Percentiles rank a stretch among this genome's conserved stretches.
Evolutionary conservation across 225 moss, liverwort and hornwort species (phyloP).

Genomic region (Anthoceros angustus): DNA sequence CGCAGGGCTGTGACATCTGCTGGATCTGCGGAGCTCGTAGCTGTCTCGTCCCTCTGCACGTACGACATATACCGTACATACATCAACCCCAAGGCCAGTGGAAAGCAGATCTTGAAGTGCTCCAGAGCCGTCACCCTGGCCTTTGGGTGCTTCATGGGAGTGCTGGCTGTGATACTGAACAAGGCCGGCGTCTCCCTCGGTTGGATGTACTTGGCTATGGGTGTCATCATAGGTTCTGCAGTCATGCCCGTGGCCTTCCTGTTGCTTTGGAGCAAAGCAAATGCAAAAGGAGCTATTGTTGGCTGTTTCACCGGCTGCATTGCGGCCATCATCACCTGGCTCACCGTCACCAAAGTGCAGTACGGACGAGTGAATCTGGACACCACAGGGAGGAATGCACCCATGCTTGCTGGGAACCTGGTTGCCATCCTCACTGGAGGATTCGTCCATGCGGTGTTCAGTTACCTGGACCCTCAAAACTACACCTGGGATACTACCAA

Average conservation of each 20-base stretch:
- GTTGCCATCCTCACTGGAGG: constrained; percentile 89
- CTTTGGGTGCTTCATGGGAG: constrained; percentile 84
- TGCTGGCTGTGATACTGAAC: constrained; percentile 60
- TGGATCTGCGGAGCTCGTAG: constrained; percentile 82
- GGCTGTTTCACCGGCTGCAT: constrained; percentile 34
- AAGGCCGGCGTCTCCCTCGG: constrained; percentile 65
- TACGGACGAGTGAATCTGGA: constrained; percentile 50
- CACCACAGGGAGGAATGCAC: constrained; percentile 75
- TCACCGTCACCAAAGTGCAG: constrained; percentile 32
- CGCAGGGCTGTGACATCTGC: constrained; percentile 96
- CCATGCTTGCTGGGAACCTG: constrained; percentile 78
- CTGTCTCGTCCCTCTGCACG: constrained; percentile 75
- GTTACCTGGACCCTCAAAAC: constrained; percentile 45
- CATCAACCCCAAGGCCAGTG: constrained; percentile 71
- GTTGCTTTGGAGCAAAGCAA: constrained; percentile 76
- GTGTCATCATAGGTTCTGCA: constrained; percentile 82
- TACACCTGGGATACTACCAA: constrained; percentile 65
- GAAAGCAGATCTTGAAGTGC: constrained; percentile 55
- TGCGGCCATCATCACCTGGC: constrained; percentile 54
- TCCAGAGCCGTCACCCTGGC: constrained; percentile 40
- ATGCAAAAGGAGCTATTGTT: constrained; percentile 45
- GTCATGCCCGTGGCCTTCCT: constrained; percentile 88
- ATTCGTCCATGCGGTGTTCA: constrained; percentile 43
- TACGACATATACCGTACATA: constrained; percentile 93
- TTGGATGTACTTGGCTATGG: constrained; percentile 98